Percentiles rank a stretch among this genome's conserved stretches.
Evolutionary conservation across 129 eudicot genomes (phyloP).

Genomic region (Saposhnikovia divaricata): DNA sequence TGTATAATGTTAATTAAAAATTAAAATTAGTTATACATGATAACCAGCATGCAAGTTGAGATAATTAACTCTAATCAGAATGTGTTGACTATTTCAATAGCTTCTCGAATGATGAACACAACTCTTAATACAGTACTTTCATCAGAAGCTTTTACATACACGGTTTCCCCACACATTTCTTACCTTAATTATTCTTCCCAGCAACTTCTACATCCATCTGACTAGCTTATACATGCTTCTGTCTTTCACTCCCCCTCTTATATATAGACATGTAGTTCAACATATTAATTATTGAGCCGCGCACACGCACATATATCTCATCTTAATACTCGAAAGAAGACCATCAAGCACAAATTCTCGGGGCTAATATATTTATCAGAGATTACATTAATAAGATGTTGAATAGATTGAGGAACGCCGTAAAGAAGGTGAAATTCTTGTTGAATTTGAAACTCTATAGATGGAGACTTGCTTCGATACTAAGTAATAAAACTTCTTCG

Average conservation of each 20-base stretch:
- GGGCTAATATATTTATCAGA: too few species aligned
- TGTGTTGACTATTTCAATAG: background rate
- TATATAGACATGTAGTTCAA: background rate
- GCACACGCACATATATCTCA: background rate
- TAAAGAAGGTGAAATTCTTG: slow-evolving; percentile 54
- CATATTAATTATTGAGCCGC: background rate
- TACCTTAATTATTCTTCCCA: background rate
- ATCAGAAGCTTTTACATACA: background rate
- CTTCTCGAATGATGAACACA: background rate
- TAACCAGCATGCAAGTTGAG: background rate
- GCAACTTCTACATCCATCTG: background rate
- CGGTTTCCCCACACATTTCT: background rate
- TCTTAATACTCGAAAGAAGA: background rate
- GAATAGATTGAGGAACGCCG: slow-evolving; percentile 46
- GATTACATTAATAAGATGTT: slow-evolving; percentile 17
- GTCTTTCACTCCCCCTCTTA: background rate
- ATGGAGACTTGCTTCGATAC: slow-evolving; percentile 43
- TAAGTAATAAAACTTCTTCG: slow-evolving; percentile 15
- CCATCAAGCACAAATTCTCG: too few species aligned
- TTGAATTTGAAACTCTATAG: slow-evolving; percentile 36
- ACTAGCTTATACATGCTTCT: background rate
- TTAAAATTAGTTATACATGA: background rate
- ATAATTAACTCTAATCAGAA: background rate
- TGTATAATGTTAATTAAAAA: background rate
- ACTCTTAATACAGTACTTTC: background rate